These are phyloP conservation scores for Apiospora marii DNA, from an alignment of 2,329 filamentous ascomycete species.

Conservation along the genomic window DNA sequence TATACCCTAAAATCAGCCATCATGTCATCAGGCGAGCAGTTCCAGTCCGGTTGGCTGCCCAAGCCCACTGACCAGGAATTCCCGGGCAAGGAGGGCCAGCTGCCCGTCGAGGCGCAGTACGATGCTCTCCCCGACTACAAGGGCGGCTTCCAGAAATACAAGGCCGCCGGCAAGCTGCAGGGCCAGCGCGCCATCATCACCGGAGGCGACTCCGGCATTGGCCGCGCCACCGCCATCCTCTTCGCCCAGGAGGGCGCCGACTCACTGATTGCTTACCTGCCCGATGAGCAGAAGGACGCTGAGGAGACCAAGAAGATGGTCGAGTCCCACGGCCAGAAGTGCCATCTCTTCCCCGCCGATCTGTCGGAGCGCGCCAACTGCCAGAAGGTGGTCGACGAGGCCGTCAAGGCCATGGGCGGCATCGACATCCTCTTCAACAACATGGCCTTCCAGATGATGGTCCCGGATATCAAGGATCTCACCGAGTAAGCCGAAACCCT, in stretches of 20 bases:
- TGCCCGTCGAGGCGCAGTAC: slow-evolving; percentile 66
- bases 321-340: slow-evolving; percentile 71
- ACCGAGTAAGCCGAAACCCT: slow-evolving; percentile 61
- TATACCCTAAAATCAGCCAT: background rate
- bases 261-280: slow-evolving; percentile 75
- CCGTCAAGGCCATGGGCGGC: slow-evolving; percentile 69
- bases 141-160: slow-evolving; percentile 74
- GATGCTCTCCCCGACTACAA: slow-evolving; percentile 73
- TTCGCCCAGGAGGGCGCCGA: slow-evolving; percentile 85
- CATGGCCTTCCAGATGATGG: slow-evolving; percentile 78
- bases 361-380: slow-evolving; percentile 72
- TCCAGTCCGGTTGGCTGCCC: slow-evolving; percentile 21
- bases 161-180: slow-evolving; percentile 76
- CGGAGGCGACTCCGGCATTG: slow-evolving; percentile 82
- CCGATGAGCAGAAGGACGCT: slow-evolving; percentile 79
- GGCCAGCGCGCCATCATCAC: slow-evolving; percentile 83
- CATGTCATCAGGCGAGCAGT: slow-evolving; percentile 10
- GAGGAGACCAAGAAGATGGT: slow-evolving; percentile 76
- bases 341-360: slow-evolving; percentile 70
- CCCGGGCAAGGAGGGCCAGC: slow-evolving; percentile 52
- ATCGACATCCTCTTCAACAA: slow-evolving; percentile 82
- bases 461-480: slow-evolving; percentile 74
- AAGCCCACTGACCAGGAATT: slow-evolving; percentile 52
- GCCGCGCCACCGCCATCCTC: slow-evolving; percentile 76
- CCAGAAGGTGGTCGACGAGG: slow-evolving; percentile 72